phyloP scores from a whole-genome alignment of 495 filamentous ascomycete genomes.

The Physcia stellaris region DNA sequence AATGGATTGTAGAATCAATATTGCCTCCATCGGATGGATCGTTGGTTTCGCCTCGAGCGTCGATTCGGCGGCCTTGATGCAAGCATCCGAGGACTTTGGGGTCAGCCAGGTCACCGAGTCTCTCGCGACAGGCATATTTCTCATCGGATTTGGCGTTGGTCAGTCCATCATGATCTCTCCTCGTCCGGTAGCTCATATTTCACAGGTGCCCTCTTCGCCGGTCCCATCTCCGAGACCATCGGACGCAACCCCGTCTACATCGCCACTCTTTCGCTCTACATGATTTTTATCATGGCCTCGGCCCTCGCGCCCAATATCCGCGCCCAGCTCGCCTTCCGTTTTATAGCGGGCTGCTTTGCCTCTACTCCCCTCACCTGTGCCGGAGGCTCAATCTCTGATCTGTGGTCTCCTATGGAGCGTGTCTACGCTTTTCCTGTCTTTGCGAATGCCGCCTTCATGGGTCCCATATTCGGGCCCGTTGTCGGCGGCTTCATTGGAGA shows the following conservation, averaged over 20 bases:
- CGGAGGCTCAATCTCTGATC: slow-evolving; percentile 37
- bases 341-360: slow-evolving; percentile 38
- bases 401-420: slow-evolving; percentile 36
- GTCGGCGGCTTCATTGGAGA: slow-evolving; percentile 35
- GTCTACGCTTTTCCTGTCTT: slow-evolving; percentile 35
- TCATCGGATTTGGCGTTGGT: slow-evolving; percentile 48
- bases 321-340: slow-evolving; percentile 35
- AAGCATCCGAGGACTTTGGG: slow-evolving; percentile 32
- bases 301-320: slow-evolving; percentile 38
- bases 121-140: slow-evolving; percentile 41
- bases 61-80: slow-evolving; percentile 29
- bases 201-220: slow-evolving; percentile 29
- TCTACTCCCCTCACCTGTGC: slow-evolving; percentile 37
- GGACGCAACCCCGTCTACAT: slow-evolving; percentile 47
- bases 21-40: slow-evolving; percentile 37
- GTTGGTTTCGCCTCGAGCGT: slow-evolving; percentile 40
- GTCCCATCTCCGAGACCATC: slow-evolving; percentile 45
- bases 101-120: slow-evolving; percentile 39
- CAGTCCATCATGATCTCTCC: slow-evolving; percentile 21
- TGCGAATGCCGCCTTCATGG: slow-evolving; percentile 28
- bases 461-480: slow-evolving; percentile 32
- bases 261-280: slow-evolving; percentile 31
- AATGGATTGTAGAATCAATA: slow-evolving; percentile 9
- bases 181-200: too few relatives aligned
- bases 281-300: slow-evolving; percentile 38